Evolutionary conservation across 2,329 filamentous ascomycete genomes (phyloP).

Genomic region (Diatrype stigma): DNA sequence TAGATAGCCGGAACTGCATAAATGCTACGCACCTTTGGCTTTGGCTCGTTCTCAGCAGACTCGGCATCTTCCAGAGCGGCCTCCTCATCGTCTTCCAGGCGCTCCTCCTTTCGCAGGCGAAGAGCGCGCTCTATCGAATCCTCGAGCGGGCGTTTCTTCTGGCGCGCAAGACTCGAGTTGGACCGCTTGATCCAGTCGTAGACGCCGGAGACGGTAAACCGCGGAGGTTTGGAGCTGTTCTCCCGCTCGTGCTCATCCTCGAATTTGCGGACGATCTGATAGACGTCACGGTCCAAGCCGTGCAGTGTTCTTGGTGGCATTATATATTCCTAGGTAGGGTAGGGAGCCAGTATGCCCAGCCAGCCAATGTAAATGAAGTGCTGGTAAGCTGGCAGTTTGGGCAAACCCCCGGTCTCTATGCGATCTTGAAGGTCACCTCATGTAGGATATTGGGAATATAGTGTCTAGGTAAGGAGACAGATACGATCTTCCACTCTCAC

Average conservation of each 20-base stretch:
- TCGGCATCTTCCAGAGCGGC: slow-evolving; percentile 22
- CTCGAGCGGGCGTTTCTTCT: slow-evolving; percentile 77
- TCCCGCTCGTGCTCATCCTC: slow-evolving; percentile 57
- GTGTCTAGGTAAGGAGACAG: too few species aligned
- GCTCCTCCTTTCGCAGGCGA: slow-evolving; percentile 64
- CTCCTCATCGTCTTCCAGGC: slow-evolving; percentile 43
- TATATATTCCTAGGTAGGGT: background rate
- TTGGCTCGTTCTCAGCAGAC: slow-evolving; percentile 16
- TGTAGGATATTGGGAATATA: too few species aligned
- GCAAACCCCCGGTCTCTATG: too few species aligned
- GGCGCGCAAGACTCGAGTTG: slow-evolving; percentile 80
- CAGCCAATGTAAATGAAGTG: too few species aligned
- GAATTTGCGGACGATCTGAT: slow-evolving; percentile 74
- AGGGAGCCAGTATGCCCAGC: too few species aligned
- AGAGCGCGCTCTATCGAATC: slow-evolving; percentile 82
- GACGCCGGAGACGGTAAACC: slow-evolving; percentile 56
- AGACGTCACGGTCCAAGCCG: slow-evolving; percentile 66
- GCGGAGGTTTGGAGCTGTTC: slow-evolving; percentile 30
- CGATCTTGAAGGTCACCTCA: too few species aligned
- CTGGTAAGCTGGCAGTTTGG: too few species aligned
- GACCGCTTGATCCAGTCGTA: slow-evolving; percentile 80
- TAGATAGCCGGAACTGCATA: background rate
- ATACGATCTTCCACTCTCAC: too few species aligned
- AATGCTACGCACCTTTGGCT: slow-evolving; percentile 20
- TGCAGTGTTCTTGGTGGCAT: slow-evolving; percentile 25